A percentile compares a stretch with the other conserved stretches of the same genome.
These are phyloP conservation scores for Trichophyton rubrum DNA, from an alignment of 2,329 filamentous ascomycete genomes.

Conservation along the genomic window DNA sequence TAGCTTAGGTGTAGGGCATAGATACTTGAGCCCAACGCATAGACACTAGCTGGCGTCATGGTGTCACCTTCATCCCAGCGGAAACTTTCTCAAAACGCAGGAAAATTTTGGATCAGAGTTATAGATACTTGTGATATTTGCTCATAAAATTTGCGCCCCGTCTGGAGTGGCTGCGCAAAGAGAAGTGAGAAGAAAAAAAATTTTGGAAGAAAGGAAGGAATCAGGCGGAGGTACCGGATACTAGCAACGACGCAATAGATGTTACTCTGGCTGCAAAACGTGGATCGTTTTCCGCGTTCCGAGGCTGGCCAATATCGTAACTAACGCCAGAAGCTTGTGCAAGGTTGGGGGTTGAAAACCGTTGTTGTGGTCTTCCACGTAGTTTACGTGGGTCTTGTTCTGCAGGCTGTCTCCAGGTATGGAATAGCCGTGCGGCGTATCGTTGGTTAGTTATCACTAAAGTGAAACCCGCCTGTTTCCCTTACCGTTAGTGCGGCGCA, in stretches of 20 bases:
- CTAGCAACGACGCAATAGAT: neutral
- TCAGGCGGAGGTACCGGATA: neutral
- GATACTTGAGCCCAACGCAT: neutral
- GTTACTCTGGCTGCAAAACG: neutral
- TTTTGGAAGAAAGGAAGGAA: neutral
- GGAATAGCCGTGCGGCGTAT: slow-evolving; percentile 3
- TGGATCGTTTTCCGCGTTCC: slow-evolving; percentile 1
- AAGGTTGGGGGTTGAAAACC: neutral
- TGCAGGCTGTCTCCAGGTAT: neutral
- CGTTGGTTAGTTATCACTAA: neutral
- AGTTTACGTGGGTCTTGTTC: neutral
- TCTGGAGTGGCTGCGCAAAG: neutral
- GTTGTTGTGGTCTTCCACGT: neutral
- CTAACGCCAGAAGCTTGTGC: neutral
- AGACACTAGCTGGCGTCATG: neutral
- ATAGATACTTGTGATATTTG: neutral
- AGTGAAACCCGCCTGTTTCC: neutral
- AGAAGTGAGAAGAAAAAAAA: too few species aligned
- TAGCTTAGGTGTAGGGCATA: neutral
- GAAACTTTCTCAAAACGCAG: neutral
- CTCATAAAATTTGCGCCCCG: neutral
- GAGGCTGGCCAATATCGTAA: neutral
- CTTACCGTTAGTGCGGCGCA: neutral
- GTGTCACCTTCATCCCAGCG: neutral
- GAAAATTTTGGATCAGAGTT: neutral